Evolutionary conservation across 2,329 filamentous ascomycete species (phyloP).

Genomic region (Aureobasidium subglaciale): DNA sequence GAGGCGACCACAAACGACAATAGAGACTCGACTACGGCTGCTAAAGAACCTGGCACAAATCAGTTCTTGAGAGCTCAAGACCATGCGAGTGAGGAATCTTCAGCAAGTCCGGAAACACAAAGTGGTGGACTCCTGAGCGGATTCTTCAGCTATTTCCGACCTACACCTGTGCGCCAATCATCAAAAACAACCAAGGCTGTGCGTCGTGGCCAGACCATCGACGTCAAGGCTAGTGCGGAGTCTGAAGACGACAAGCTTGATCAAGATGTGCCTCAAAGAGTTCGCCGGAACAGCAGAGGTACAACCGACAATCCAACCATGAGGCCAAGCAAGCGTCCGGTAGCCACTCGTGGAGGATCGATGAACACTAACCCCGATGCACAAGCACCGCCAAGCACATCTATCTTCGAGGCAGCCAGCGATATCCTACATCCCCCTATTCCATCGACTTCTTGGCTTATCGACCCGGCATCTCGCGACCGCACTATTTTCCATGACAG

Average conservation of each 20-base stretch:
- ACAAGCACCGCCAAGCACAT: conserved; percentile 73
- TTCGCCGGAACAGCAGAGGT: conserved; percentile 13
- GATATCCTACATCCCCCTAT: conserved; percentile 87
- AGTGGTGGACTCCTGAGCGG: conserved; percentile 35
- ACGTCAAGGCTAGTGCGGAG: neutral
- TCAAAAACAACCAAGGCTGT: conserved; percentile 30
- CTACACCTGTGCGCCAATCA: conserved; percentile 41
- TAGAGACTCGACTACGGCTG: conserved; percentile 22
- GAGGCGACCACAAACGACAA: conserved; percentile 60
- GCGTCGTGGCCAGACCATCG: conserved; percentile 63
- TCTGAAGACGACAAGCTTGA: neutral
- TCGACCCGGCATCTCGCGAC: conserved; percentile 73
- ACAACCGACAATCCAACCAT: conserved; percentile 18
- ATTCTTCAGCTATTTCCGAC: conserved; percentile 67
- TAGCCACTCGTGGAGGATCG: conserved; percentile 44
- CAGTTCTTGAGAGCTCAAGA: neutral
- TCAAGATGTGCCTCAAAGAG: neutral
- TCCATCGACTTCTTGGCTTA: conserved; percentile 71
- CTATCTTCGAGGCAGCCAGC: conserved; percentile 89
- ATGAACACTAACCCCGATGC: conserved; percentile 36
- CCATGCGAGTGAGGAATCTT: neutral
- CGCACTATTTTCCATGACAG: conserved; percentile 95
- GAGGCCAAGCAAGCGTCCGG: conserved; percentile 34
- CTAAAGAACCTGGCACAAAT: neutral
- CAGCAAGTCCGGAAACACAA: conserved; percentile 3